phyloP scores from a whole-genome alignment of 2,329 filamentous ascomycete genomes.

The Botrytis aclada region DNA sequence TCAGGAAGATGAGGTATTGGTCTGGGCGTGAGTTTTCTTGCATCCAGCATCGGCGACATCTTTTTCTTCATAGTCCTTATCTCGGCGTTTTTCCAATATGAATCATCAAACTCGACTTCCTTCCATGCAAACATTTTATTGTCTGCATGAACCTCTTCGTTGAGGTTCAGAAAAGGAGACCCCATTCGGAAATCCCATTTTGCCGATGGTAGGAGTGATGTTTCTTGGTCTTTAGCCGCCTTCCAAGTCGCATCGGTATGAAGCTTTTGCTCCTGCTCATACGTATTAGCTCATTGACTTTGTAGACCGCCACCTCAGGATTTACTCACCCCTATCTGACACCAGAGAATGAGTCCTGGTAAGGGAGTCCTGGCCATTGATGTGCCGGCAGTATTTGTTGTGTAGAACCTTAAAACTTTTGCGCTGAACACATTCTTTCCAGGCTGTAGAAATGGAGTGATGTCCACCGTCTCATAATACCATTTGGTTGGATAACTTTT shows the following conservation, averaged over 20 bases:
- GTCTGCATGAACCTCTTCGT: not conserved
- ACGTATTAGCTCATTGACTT: not conserved
- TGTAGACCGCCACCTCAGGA: not conserved
- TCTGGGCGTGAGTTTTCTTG: not conserved
- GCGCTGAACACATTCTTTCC: not conserved
- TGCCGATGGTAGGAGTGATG: not conserved
- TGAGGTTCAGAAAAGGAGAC: not conserved
- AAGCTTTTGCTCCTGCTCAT: not conserved
- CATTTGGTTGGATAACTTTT: conserved; percentile 9
- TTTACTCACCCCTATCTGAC: conserved; percentile 2
- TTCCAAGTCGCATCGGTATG: conserved; percentile 9
- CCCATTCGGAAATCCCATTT: not conserved
- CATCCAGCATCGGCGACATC: conserved; percentile 12
- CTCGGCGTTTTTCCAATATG: not conserved
- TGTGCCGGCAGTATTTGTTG: not conserved
- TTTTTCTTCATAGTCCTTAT: not conserved
- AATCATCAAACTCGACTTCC: not conserved
- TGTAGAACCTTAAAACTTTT: not conserved
- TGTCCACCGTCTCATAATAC: conserved; percentile 8
- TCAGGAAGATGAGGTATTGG: not conserved
- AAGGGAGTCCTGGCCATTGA: not conserved
- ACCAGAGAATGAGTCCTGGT: not conserved
- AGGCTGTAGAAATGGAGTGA: not conserved
- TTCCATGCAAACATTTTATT: not conserved
- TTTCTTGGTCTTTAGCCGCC: not conserved